phyloP scores from a whole-genome alignment of 2,329 filamentous ascomycete genomes.

The Zopfia rhizophila region DNA sequence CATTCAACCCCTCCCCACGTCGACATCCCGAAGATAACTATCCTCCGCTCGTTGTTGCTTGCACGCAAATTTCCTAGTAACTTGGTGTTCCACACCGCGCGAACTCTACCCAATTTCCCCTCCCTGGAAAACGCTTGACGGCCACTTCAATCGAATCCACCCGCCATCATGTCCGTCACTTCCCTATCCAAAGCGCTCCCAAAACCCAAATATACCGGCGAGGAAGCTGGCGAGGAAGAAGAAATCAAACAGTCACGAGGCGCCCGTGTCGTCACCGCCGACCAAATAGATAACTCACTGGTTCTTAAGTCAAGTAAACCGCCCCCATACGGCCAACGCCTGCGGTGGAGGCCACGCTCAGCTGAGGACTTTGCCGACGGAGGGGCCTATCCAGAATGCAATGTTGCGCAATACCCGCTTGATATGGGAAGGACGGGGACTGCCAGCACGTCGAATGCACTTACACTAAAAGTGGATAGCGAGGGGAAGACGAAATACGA shows the following conservation, averaged over 20 bases:
- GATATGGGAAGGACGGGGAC: conserved; percentile 86
- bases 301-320: conserved; percentile 77
- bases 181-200: conserved; percentile 84
- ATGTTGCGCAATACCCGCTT: conserved; percentile 92
- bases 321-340: conserved; percentile 85
- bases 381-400: conserved; percentile 93
- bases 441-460: conserved; percentile 75
- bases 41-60: too few relatives aligned
- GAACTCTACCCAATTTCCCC: background rate
- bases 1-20: background rate
- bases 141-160: conserved; percentile 12
- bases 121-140: background rate
- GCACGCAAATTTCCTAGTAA: too few relatives aligned
- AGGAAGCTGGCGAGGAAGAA: conserved; percentile 89
- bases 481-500: conserved; percentile 97
- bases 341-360: conserved; percentile 88
- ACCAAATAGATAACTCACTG: conserved; percentile 86
- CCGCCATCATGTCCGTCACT: conserved; percentile 51
- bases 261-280: conserved; percentile 81
- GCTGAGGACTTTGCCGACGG: conserved; percentile 96
- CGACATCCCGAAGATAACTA: too few relatives aligned
- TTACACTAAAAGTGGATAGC: conserved; percentile 90
- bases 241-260: conserved; percentile 82
- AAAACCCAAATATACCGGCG: conserved; percentile 89
- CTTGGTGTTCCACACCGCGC: background rate